A percentile compares a stretch with the other conserved stretches of the same genome.
Conservation (phyloP, 208 protist species). For the Acanthamoeba lugdunensis region DNA sequence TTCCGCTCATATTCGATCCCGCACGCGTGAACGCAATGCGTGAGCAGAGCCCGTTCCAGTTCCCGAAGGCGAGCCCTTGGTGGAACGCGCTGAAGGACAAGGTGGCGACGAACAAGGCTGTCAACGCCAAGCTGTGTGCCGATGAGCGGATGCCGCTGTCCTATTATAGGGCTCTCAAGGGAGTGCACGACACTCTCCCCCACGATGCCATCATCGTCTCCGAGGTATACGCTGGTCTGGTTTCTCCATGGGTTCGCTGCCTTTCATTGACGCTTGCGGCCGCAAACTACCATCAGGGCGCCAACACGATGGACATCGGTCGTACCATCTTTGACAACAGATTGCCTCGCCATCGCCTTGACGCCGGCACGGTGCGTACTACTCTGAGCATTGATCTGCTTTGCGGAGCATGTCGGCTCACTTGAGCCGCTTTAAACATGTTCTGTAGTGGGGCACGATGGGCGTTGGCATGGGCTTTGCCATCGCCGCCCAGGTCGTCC, state of each 20-base stretch:
- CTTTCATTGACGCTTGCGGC: background rate
- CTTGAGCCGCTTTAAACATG: background rate
- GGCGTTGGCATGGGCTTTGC: constrained; percentile 81
- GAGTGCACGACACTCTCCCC: constrained; percentile 50
- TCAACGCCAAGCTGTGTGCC: background rate
- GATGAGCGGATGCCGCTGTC: constrained; percentile 61
- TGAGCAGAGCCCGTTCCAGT: background rate
- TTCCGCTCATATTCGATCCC: too few species aligned
- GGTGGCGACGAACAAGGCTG: constrained; percentile 31
- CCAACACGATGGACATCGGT: constrained; percentile 82
- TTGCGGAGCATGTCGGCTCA: background rate
- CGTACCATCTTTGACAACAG: constrained; percentile 73
- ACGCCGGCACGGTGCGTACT: constrained; percentile 73
- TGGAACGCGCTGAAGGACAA: constrained; percentile 44
- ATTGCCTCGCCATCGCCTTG: constrained; percentile 75
- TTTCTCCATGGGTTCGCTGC: background rate
- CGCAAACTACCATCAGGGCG: constrained; percentile 63
- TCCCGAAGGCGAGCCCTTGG: background rate
- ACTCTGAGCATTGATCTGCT: background rate
- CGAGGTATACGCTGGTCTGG: background rate
- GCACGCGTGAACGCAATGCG: too few species aligned
- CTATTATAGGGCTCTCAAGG: constrained; percentile 73
- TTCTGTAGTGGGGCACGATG: constrained; percentile 76
- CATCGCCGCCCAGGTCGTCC: constrained; percentile 71
- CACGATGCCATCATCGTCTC: constrained; percentile 66